Evolutionary conservation across 192 early-diverging fungal species (phyloP), one percentile per base, ranked within the genome.

Genomic region (Podila clonocystis): DNA sequence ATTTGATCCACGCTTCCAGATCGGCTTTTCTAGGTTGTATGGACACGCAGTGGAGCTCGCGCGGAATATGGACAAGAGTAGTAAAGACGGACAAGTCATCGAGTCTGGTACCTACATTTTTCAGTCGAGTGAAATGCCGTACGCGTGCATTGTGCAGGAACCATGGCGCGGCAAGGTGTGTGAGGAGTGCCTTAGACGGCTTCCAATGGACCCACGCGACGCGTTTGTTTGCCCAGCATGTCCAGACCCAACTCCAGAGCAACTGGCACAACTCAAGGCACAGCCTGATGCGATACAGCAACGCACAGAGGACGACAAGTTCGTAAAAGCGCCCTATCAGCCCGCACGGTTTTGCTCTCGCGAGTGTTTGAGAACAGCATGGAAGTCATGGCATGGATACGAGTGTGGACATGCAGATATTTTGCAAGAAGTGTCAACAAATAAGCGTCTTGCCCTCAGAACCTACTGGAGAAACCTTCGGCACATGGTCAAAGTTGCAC

Each of bases 351-450:
- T 80, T 28, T 80, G 77, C 33, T 65, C 70, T 58, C 38, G 48
- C 5, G 33, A n/a, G 1, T 80, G 77, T 64, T 33, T 72, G 4
- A 24, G 58, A 31, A 17, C 13, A 11, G 77, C 70, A 52, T 80
- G 77, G 77, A 63, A 26, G 22, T 9, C 61, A 57, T 80, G 77
- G 77, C 77, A 73, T 45, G 65, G 70, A 60, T 73, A 64, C 17
- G 77, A 80, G 26, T 80, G 77, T 28, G 28, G 33, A 5, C 38
- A 41, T 29, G 19, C 52, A 2, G 45, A 68, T 5, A 57, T 71
- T 22, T n/a, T 80, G 58, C 45, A 59, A 4, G 48, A 48, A 17
- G 30, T 73, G 20, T 58, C 38, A 4, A 65, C 63, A 63, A 29
- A 58, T 31, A 80, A 66, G 31, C 50, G 69, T 8, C 36, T 80